A percentile compares a stretch with the other conserved stretches of the same genome.
Evolutionary conservation across 23 red algal genomes (phyloP).

Genomic region (Agarophyton chilense): DNA sequence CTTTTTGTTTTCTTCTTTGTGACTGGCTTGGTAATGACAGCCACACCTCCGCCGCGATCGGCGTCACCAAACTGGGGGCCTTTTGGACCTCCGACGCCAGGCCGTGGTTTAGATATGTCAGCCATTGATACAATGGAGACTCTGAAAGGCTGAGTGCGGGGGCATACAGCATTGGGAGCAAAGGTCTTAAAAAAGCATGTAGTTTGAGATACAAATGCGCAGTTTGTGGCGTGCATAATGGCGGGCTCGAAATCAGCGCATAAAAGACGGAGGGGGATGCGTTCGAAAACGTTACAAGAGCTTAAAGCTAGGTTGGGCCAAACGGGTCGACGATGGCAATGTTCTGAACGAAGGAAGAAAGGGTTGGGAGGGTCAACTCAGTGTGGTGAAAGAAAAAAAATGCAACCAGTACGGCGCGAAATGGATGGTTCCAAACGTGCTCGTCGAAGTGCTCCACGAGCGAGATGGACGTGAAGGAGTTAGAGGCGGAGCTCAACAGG

Average conservation of each 20-base stretch:
- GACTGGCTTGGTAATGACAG: constrained; percentile 85
- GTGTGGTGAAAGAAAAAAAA: neutral
- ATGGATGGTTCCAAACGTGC: neutral
- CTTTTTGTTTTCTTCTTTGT: constrained; percentile 78
- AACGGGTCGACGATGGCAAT: neutral
- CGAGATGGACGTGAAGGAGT: neutral
- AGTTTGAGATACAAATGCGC: neutral
- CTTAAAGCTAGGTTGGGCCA: neutral
- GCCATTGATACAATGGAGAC: constrained; percentile 19
- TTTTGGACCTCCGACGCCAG: constrained; percentile 53
- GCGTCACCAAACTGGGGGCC: constrained; percentile 44
- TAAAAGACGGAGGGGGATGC: neutral
- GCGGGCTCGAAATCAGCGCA: neutral
- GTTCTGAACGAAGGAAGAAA: neutral
- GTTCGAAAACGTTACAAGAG: neutral
- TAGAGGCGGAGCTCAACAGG: neutral
- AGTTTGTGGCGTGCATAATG: neutral
- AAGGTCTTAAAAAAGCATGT: neutral
- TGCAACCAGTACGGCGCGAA: neutral
- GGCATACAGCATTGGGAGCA: neutral
- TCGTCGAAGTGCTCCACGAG: too few relatives aligned
- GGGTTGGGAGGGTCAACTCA: neutral
- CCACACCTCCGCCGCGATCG: constrained; percentile 76
- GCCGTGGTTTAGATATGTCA: constrained; percentile 71
- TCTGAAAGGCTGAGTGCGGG: neutral